Percentiles rank a stretch among this genome's conserved stretches.
Conservation (phyloP, 1,284 basidiomycete genomes). For the Fomitopsis schrenkii region DNA sequence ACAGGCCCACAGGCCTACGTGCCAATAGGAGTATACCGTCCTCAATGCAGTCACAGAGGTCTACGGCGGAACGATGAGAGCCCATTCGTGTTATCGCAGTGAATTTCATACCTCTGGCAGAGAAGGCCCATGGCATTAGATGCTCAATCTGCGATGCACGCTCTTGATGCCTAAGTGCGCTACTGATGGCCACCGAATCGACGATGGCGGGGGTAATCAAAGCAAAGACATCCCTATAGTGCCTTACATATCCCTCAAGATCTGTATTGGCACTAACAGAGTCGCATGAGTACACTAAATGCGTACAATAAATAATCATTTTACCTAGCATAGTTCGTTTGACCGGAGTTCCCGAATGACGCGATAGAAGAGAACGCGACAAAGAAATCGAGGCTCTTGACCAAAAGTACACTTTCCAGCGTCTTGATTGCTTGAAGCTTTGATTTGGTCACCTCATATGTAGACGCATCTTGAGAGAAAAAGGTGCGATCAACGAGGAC, state of each 20-base stretch:
- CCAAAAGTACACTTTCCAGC: slow-evolving; percentile 18
- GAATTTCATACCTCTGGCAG: slow-evolving; percentile 20
- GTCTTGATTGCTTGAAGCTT: slow-evolving; percentile 29
- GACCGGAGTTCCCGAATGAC: slow-evolving; percentile 35
- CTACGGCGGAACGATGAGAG: neutral
- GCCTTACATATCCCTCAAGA: slow-evolving; percentile 23
- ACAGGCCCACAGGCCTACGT: neutral
- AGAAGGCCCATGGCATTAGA: slow-evolving; percentile 21
- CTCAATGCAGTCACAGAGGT: slow-evolving; percentile 1
- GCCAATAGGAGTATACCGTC: neutral
- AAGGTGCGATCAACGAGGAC: slow-evolving; percentile 31
- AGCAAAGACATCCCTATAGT: slow-evolving; percentile 30
- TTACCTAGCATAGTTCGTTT: slow-evolving; percentile 37
- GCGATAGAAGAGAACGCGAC: slow-evolving; percentile 34
- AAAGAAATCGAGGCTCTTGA: slow-evolving; percentile 33
- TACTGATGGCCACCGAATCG: slow-evolving; percentile 17
- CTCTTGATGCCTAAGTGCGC: neutral
- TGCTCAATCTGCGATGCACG: slow-evolving; percentile 8
- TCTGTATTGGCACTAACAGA: slow-evolving; percentile 30
- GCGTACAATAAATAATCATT: neutral
- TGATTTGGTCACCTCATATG: slow-evolving; percentile 23
- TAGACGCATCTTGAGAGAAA: slow-evolving; percentile 25
- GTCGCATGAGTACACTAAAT: neutral
- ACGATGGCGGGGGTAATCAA: slow-evolving; percentile 30
- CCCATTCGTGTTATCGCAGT: neutral